Evolutionary conservation across 306 rosid genomes (phyloP), one percentile per base, ranked within the genome.

Genomic region (Hippophae rhamnoides): DNA sequence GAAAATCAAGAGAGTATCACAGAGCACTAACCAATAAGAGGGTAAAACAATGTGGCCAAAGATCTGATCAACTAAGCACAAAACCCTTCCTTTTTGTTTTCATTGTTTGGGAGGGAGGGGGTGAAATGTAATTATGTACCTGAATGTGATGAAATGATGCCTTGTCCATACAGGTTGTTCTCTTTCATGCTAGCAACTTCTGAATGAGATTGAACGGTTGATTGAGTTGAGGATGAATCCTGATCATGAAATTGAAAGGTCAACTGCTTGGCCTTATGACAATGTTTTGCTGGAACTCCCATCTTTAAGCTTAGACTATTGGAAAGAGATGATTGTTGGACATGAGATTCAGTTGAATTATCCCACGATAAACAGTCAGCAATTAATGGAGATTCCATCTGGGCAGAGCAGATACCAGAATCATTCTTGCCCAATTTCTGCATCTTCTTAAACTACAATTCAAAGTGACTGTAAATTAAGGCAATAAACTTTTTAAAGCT

Each of bases 201-300:
- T 2, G 78, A 49, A 58, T 72, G 71, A 38, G 90, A 81, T 54
- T 81, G 79, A 61, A 73, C 72, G 5, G 84, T 76, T 5, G 84
- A 86, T 66, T 81, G 95, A 76, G 84, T 62, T 52, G 95, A 79
- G 54, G 86, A 72, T 5, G 87, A 86, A 57, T 83, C 85, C 56
- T 77, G 86, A 10, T 83, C 90, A 52, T 72, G 95, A 67, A 72
- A 64, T 43, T 65, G 80, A 55, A 77, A 72, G 58, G 47, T 68
- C 56, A 72, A 54, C 54, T 76, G 71, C 77, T 70, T 76, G 43
- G 77, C 58, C 59, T 76, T 72, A 6, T 72, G 79, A 46, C 43
- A 31, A 59, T 76, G 61, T 47, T 72, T 83, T 7, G 76, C 84
- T 9, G 62, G 54, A 76, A 58, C 60, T 48, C 81, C 75, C 83